Evolutionary conservation across 202 grass and related monocot species (phyloP).

Genomic region (Panicum hallii): DNA sequence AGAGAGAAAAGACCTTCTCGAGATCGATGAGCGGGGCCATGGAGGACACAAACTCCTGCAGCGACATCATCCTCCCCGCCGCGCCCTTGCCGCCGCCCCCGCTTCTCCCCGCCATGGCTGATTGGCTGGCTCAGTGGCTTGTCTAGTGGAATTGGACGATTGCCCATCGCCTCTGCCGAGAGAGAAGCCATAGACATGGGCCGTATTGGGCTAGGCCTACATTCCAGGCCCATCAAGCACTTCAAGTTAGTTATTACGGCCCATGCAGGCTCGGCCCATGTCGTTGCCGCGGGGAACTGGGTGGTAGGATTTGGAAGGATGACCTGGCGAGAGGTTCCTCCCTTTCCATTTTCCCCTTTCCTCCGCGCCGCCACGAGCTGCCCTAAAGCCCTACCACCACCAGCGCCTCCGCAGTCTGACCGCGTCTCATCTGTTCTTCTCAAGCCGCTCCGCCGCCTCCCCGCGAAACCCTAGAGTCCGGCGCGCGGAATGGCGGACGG

Average conservation of each 20-base stretch:
- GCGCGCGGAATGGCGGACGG: slow-evolving; percentile 50
- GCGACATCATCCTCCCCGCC: slow-evolving; percentile 50
- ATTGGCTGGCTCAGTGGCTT: not conserved
- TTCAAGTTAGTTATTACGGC: not conserved
- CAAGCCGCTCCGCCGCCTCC: not conserved
- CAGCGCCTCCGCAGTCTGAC: slow-evolving; percentile 29
- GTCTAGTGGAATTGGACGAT: not conserved
- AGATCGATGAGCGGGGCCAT: slow-evolving; percentile 85
- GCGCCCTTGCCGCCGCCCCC: slow-evolving; percentile 39
- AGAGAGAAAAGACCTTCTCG: slow-evolving; percentile 58
- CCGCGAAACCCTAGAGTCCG: slow-evolving; percentile 29
- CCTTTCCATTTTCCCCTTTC: not conserved
- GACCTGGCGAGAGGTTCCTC: not conserved
- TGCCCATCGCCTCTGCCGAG: not conserved
- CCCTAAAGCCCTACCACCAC: slow-evolving; percentile 41
- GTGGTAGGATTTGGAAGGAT: not conserved
- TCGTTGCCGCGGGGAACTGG: not conserved
- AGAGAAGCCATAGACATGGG: not conserved
- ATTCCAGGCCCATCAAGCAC: not conserved
- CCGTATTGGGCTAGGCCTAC: not conserved
- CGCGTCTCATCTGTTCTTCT: not conserved
- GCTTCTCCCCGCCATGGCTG: slow-evolving; percentile 36
- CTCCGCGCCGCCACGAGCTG: slow-evolving; percentile 23
- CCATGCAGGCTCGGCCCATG: not conserved
- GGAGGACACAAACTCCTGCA: slow-evolving; percentile 77